These are phyloP conservation scores for Aegle marmelos DNA, from an alignment of 345 rosid species.

Conservation along the genomic window DNA sequence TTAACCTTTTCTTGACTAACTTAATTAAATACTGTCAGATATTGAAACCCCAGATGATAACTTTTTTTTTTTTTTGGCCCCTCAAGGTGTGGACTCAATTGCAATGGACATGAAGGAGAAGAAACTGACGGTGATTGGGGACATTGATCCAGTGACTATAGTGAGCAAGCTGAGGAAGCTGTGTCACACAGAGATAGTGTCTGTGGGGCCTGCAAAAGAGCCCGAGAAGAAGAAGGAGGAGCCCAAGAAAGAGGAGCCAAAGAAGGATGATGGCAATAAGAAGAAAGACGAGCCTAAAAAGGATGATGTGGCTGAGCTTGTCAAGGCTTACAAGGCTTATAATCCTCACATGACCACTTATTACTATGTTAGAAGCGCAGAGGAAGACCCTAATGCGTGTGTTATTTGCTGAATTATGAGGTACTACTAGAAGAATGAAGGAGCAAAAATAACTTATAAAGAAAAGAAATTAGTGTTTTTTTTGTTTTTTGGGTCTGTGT, in stretches of 20 bases:
- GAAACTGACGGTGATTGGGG: conserved; percentile 57
- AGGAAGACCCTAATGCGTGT: conserved; percentile 44
- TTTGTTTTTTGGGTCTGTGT: too few relatives aligned
- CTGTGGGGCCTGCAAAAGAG: conserved; percentile 64
- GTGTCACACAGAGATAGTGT: conserved; percentile 40
- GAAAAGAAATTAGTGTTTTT: background rate
- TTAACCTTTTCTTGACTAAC: background rate
- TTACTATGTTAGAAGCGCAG: conserved; percentile 20
- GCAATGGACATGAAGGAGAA: conserved; percentile 57
- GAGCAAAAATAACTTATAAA: background rate
- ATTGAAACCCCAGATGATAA: background rate
- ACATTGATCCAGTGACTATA: conserved; percentile 37
- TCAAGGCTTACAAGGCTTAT: conserved; percentile 19
- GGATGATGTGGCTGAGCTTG: conserved; percentile 20
- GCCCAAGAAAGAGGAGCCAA: conserved; percentile 25
- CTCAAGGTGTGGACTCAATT: conserved; percentile 55
- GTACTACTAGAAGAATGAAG: background rate
- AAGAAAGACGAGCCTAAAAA: conserved; percentile 17
- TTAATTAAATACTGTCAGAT: background rate
- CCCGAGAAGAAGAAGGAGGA: conserved; percentile 57
- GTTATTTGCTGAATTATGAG: conserved; percentile 31
- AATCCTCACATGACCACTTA: conserved; percentile 16
- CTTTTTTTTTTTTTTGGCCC: background rate
- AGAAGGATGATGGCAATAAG: conserved; percentile 23
- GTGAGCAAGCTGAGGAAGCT: conserved; percentile 54